Percentiles rank a stretch among this genome's conserved stretches.
Conservation (phyloP, 352 stramenopile genomes). For the Globisporangium irregulare region DNA sequence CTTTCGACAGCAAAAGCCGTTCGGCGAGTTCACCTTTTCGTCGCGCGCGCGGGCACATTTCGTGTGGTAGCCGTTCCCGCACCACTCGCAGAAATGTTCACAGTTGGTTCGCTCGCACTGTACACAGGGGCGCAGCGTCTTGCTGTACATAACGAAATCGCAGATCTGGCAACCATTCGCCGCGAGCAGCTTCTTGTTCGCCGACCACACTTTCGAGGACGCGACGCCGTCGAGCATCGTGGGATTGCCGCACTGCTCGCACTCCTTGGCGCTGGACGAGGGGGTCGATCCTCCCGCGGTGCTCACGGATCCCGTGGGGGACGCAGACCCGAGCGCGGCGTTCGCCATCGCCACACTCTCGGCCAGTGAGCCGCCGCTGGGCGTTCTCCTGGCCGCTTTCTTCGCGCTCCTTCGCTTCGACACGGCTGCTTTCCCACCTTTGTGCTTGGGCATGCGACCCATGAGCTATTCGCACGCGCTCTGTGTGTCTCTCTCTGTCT, state of each 20-base stretch:
- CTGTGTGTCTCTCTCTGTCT: not conserved
- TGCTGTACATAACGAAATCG: constrained; percentile 73
- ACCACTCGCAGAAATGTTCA: constrained; percentile 86
- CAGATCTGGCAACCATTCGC: constrained; percentile 75
- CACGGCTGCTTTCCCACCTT: constrained; percentile 18
- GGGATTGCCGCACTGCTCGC: constrained; percentile 42
- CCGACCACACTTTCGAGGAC: constrained; percentile 36
- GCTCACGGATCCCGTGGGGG: constrained; percentile 16
- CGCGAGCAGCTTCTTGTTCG: constrained; percentile 43
- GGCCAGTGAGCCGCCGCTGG: constrained; percentile 6
- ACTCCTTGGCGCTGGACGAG: constrained; percentile 38
- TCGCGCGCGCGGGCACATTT: constrained; percentile 55
- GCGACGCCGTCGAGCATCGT: constrained; percentile 31
- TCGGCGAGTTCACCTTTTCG: constrained; percentile 50
- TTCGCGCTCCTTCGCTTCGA: constrained; percentile 18
- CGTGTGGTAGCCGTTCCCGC: constrained; percentile 72
- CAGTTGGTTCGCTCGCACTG: constrained; percentile 56
- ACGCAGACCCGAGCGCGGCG: not conserved
- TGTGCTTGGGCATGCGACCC: constrained; percentile 22
- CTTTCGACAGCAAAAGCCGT: constrained; percentile 73
- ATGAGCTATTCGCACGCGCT: constrained; percentile 5
- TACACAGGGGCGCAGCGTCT: constrained; percentile 63
- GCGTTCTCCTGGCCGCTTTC: constrained; percentile 32
- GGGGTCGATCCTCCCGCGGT: constrained; percentile 18
- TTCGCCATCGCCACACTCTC: constrained; percentile 17